Evolutionary conservation across 1,139 yeast genomes (phyloP).

Genomic region (Kodamaea ohmeri): DNA sequence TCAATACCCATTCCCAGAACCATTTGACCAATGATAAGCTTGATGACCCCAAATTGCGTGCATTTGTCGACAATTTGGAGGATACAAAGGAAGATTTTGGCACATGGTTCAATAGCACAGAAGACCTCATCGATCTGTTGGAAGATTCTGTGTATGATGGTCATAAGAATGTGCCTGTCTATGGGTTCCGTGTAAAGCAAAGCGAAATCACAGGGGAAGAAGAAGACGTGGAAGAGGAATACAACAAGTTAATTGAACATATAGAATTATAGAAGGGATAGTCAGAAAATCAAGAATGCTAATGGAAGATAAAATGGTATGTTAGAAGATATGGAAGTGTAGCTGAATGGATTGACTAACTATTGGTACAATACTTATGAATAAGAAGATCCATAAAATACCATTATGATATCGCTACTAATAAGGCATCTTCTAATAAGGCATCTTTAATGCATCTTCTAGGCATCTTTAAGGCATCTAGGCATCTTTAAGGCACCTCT

Average conservation of each 20-base stretch:
- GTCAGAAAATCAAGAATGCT: background rate
- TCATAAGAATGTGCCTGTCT: slow-evolving; percentile 12
- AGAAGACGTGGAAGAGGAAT: slow-evolving; percentile 21
- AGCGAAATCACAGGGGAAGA: slow-evolving; percentile 9
- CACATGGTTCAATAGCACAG: slow-evolving; percentile 20
- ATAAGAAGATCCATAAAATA: too few relatives aligned
- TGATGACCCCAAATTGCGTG: slow-evolving; percentile 19
- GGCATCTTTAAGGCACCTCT: too few relatives aligned
- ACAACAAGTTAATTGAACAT: slow-evolving; percentile 20
- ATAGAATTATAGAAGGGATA: slow-evolving; percentile 17
- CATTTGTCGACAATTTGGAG: slow-evolving; percentile 23
- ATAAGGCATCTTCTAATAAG: too few relatives aligned
- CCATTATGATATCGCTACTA: too few relatives aligned
- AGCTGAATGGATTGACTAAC: too few relatives aligned
- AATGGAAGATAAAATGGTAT: too few relatives aligned
- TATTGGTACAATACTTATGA: too few relatives aligned
- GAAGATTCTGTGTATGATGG: slow-evolving; percentile 16
- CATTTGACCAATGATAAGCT: slow-evolving; percentile 22
- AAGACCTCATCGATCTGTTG: slow-evolving; percentile 15
- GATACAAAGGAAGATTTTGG: slow-evolving; percentile 17
- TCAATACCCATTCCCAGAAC: slow-evolving; percentile 28
- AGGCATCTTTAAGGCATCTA: too few relatives aligned
- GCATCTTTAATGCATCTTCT: too few relatives aligned
- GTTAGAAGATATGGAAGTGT: too few relatives aligned
- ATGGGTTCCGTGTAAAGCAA: slow-evolving; percentile 24